phyloP scores from a whole-genome alignment of 495 filamentous ascomycete species.

The Aspergillus cavernicola region DNA sequence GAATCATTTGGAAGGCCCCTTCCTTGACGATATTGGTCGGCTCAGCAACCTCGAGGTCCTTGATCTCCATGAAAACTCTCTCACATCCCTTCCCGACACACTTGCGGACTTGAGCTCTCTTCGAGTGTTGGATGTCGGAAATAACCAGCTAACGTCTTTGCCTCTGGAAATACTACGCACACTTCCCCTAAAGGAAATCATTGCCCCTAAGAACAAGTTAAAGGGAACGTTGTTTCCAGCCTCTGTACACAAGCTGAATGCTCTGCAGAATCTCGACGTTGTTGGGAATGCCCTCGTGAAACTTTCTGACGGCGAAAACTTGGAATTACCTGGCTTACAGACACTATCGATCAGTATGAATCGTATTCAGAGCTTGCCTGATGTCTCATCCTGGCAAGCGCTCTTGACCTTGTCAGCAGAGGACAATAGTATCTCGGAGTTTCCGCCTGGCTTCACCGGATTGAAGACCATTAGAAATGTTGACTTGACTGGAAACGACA shows the following conservation, averaged over 20 bases:
- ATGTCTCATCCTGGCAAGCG: constrained; percentile 65
- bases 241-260: constrained; percentile 51
- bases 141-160: constrained; percentile 67
- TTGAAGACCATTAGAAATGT: constrained; percentile 65
- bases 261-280: constrained; percentile 71
- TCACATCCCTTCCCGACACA: constrained; percentile 70
- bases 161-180: constrained; percentile 63
- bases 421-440: constrained; percentile 68
- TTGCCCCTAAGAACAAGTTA: constrained; percentile 75
- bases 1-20: constrained; percentile 65
- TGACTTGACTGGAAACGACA: constrained; percentile 80
- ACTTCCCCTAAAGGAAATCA: constrained; percentile 69
- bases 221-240: constrained; percentile 64
- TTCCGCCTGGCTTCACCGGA: constrained; percentile 70
- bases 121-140: constrained; percentile 68
- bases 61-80: constrained; percentile 75
- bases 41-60: constrained; percentile 70
- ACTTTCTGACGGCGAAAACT: constrained; percentile 43
- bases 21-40: constrained; percentile 54
- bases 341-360: constrained; percentile 73
- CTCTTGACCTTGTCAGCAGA: constrained; percentile 71
- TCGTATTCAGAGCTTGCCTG: constrained; percentile 65
- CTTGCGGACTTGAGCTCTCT: constrained; percentile 62
- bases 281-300: constrained; percentile 67
- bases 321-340: constrained; percentile 69